Base-by-base conservation (phyloP, 768 basidiomycete genomes). In the Fomitopsis pulvina region DNA sequence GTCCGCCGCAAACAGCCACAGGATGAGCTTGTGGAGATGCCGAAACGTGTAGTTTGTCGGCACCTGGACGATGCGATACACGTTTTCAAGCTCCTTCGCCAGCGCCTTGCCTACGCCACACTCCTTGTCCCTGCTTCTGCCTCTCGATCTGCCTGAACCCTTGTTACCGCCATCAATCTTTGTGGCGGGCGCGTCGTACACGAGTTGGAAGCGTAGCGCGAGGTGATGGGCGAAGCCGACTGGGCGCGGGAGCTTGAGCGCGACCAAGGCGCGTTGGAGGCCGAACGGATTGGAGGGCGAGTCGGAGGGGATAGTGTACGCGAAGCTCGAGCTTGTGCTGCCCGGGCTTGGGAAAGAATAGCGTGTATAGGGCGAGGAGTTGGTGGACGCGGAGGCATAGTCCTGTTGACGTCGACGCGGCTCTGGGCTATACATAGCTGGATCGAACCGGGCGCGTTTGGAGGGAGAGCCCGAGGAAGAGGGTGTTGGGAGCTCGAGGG, bases 251-350 rank as follows among this genome's bases (percentile, higher is more conserved):
- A 74, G 66, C 2, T 66, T 64, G 20, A 64, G 60, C 1, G 63
- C 61, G 11, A 53, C 34, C 3, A 63, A 48, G 12, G 70, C 69
- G 16, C 75, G 71, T 41, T 77, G 78, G 40, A 81, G 68, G 14
- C 83, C 81, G 52, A 87, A 81, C 0, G 85, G 85, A 56, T 86
- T 87, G 3, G 80, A 76, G 0, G 85, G 85, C 0, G 84, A 85
- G 66, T 87, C 85, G 5, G 71, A 76, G 3, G 84, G 80, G 1
- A 60, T 66, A 57, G 45, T 69, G 64, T 47, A 58, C 1, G 59
- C 59, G 29, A 58, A 57, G 45, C 53, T 53, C 42, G 49, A 38
- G 27, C 39, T 37, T 4, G 34, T 37, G n/a, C n/a, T n/a, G 5
- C 34, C 34, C 14, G 34, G 45, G 30, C 22, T 29, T 18, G 50